Evolutionary conservation across 139 green algal genomes (phyloP).

Genomic region (Eudorina sp.): DNA sequence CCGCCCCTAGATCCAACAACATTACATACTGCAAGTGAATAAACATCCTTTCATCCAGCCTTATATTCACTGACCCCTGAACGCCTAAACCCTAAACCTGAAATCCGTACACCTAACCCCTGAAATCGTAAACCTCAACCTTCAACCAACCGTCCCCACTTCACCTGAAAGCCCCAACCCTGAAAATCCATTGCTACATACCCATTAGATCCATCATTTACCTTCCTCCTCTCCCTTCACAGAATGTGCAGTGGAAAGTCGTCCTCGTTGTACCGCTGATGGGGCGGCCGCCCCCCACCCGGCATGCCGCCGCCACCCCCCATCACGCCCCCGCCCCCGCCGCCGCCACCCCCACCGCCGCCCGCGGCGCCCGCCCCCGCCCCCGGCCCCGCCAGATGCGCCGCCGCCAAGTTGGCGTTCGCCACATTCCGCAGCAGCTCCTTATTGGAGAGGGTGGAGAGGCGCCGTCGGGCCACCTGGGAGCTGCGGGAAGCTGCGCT

Average conservation of each 20-base stretch:
- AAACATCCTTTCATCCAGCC: too few relatives aligned
- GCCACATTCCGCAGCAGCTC: slow-evolving; percentile 33
- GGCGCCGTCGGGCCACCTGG: neutral
- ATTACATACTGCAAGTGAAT: too few relatives aligned
- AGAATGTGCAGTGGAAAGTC: slow-evolving; percentile 48
- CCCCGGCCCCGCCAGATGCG: neutral
- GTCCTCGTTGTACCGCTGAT: slow-evolving; percentile 10
- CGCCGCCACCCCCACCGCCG: neutral
- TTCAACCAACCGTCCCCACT: too few relatives aligned
- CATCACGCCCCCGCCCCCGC: neutral
- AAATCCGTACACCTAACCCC: too few relatives aligned
- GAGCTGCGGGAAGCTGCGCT: neutral
- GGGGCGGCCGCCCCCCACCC: neutral
- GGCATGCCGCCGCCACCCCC: neutral
- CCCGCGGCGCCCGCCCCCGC: neutral
- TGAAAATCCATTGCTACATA: too few relatives aligned
- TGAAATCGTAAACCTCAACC: too few relatives aligned
- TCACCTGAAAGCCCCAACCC: too few relatives aligned
- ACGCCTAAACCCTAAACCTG: too few relatives aligned
- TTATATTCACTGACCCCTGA: too few relatives aligned
- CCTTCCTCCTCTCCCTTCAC: too few relatives aligned
- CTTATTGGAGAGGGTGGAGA: slow-evolving; percentile 47
- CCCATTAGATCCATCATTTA: too few relatives aligned
- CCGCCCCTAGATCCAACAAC: too few relatives aligned
- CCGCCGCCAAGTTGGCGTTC: slow-evolving; percentile 41